A percentile compares a stretch with the other conserved stretches of the same genome.
These are phyloP conservation scores for Coemansia sp. DNA, from an alignment of 192 early-diverging fungal genomes.

Conservation along the genomic window DNA sequence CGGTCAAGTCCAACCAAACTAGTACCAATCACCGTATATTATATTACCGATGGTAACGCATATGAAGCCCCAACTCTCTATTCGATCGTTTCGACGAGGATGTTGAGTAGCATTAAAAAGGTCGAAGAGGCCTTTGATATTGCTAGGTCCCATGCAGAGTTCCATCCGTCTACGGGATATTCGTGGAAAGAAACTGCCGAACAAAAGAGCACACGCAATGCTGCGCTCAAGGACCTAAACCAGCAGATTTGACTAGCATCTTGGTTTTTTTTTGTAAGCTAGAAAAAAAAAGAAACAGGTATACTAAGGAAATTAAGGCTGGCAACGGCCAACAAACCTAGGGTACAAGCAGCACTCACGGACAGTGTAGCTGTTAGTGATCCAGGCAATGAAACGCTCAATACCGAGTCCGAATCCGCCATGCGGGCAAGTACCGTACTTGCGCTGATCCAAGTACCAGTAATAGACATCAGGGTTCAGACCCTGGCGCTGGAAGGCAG, in stretches of 20 bases:
- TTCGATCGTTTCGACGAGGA: conserved; percentile 68
- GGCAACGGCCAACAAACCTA: conserved; percentile 85
- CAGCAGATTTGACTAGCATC: background rate
- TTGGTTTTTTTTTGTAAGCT: background rate
- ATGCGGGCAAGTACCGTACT: conserved; percentile 95
- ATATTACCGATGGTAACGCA: conserved; percentile 72
- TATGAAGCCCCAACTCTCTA: conserved; percentile 77
- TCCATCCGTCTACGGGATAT: conserved; percentile 56
- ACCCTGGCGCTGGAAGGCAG: conserved; percentile 86
- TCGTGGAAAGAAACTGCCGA: conserved; percentile 48
- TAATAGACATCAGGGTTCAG: conserved; percentile 96
- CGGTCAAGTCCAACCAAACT: conserved; percentile 63
- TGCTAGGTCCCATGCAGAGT: conserved; percentile 38
- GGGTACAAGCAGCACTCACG: conserved; percentile 93
- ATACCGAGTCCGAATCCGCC: conserved; percentile 98
- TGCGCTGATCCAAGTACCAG: conserved; percentile 99
- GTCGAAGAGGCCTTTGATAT: conserved; percentile 50
- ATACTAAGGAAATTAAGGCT: conserved; percentile 61
- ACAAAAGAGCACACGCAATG: conserved; percentile 39
- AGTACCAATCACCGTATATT: conserved; percentile 58
- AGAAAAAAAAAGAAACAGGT: background rate
- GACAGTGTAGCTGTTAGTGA: conserved; percentile 89
- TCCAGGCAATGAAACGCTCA: conserved; percentile 97
- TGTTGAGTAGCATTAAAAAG: conserved; percentile 62
- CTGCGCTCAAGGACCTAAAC: conserved; percentile 35